phyloP scores from a whole-genome alignment of 2,329 filamentous ascomycete species.

The Venturia asperata region DNA sequence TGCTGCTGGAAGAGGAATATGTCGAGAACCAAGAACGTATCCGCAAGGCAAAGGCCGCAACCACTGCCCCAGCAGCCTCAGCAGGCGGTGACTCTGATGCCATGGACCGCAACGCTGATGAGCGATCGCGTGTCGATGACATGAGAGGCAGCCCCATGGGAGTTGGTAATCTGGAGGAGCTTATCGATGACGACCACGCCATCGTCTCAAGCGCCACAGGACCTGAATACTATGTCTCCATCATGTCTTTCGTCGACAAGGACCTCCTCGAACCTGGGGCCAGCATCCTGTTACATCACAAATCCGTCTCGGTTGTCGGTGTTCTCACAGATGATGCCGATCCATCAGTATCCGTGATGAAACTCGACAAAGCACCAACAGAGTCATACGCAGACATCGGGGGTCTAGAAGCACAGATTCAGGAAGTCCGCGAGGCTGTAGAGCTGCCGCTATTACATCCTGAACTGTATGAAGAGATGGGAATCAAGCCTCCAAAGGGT shows the following conservation, averaged over 20 bases:
- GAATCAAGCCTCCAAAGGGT: slow-evolving; percentile 98
- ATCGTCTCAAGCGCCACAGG: slow-evolving; percentile 97
- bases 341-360: slow-evolving; percentile 96
- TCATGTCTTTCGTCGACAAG: slow-evolving; percentile 99
- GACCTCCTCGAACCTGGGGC: slow-evolving; percentile 94
- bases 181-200: slow-evolving; percentile 98
- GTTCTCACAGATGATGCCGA: slow-evolving; percentile 95
- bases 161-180: slow-evolving; percentile 92
- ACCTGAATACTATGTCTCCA: slow-evolving; percentile 97
- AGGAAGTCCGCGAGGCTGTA: slow-evolving; percentile 95
- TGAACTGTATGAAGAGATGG: slow-evolving; percentile 99
- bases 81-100: slow-evolving; percentile 63
- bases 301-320: slow-evolving; percentile 95
- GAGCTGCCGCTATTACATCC: slow-evolving; percentile 92
- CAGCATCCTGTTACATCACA: slow-evolving; percentile 92
- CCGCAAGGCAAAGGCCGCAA: slow-evolving; percentile 82
- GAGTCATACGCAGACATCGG: slow-evolving; percentile 99
- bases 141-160: slow-evolving; percentile 99
- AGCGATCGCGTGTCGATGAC: slow-evolving; percentile 90
- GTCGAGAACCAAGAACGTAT: slow-evolving; percentile 97
- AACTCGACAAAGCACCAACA: slow-evolving; percentile 95
- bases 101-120: slow-evolving; percentile 84
- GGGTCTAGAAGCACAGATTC: slow-evolving; percentile 89
- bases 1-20: slow-evolving; percentile 95
- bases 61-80: slow-evolving; percentile 52